These are phyloP conservation scores for Silene uniflora DNA, from an alignment of 148 eudicot genomes.

Conservation along the genomic window DNA sequence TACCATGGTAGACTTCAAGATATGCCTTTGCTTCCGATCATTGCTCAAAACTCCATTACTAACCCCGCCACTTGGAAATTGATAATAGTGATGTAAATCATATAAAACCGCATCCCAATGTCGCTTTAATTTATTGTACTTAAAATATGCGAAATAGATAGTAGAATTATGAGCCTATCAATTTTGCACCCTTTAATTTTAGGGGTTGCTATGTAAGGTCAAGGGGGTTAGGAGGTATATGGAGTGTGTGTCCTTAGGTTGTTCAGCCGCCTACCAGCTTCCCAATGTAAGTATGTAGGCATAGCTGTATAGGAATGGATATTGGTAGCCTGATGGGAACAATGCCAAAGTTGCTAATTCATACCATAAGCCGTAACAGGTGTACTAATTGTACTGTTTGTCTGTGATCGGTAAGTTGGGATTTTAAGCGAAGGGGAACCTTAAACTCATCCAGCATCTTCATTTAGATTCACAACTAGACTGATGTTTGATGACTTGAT, in stretches of 20 bases:
- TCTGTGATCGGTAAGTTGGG: background rate
- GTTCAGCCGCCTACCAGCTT: background rate
- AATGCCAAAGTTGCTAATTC: background rate
- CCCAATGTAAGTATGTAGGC: background rate
- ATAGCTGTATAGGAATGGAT: background rate
- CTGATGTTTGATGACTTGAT: too few species aligned
- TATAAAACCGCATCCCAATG: too few species aligned
- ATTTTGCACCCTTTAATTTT: background rate
- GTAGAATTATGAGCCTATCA: too few species aligned
- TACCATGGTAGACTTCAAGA: too few species aligned
- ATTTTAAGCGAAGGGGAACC: background rate
- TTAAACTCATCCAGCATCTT: too few species aligned
- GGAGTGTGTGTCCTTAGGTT: background rate
- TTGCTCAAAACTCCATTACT: too few species aligned
- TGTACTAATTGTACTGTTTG: background rate
- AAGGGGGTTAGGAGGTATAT: background rate
- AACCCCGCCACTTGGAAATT: too few species aligned
- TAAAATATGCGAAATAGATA: too few species aligned
- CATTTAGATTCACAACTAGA: too few species aligned
- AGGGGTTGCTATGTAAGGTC: background rate
- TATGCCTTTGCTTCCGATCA: too few species aligned
- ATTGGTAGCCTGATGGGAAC: background rate
- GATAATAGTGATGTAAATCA: too few species aligned
- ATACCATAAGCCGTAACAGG: background rate
- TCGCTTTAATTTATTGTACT: too few species aligned